Percentiles rank a stretch among this genome's conserved stretches.
These are phyloP conservation scores for Panellus pusillus DNA, from an alignment of 768 basidiomycete species.

Conservation along the genomic window DNA sequence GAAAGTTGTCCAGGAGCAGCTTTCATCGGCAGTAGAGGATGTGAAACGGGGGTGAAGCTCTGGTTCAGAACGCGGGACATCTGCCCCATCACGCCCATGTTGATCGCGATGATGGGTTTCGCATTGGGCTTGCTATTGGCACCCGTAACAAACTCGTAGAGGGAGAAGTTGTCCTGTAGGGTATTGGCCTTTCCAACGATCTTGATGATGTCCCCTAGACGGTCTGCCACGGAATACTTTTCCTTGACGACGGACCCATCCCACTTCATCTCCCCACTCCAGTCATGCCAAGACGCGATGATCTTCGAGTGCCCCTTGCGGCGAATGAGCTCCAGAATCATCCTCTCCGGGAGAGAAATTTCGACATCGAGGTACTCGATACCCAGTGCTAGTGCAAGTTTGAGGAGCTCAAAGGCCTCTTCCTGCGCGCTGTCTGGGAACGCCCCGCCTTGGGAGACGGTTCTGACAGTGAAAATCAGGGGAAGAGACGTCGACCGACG, in stretches of 20 bases:
- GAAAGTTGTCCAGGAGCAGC: conserved; percentile 95
- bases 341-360: conserved; percentile 65
- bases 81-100: conserved; percentile 89
- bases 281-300: conserved; percentile 95
- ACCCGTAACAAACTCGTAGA: conserved; percentile 69
- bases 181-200: conserved; percentile 82
- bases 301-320: conserved; percentile 75
- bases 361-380: conserved; percentile 96
- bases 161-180: conserved; percentile 75
- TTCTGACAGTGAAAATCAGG: conserved; percentile 90
- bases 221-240: conserved; percentile 65
- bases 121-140: conserved; percentile 41
- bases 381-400: conserved; percentile 76
- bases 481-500: conserved; percentile 79
- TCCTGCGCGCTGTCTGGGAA: conserved; percentile 79
- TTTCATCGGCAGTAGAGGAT: conserved; percentile 78
- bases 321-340: conserved; percentile 56
- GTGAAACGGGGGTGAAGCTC: conserved; percentile 88
- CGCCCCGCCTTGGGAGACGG: conserved; percentile 84
- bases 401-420: conserved; percentile 73
- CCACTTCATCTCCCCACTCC: conserved; percentile 86
- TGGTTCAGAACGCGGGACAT: conserved; percentile 86
- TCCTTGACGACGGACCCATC: conserved; percentile 61
- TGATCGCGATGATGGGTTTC: conserved; percentile 92
- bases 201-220: conserved; percentile 87